Conservation (phyloP, 805 yeast species). For the Lipomyces orientalis region DNA sequence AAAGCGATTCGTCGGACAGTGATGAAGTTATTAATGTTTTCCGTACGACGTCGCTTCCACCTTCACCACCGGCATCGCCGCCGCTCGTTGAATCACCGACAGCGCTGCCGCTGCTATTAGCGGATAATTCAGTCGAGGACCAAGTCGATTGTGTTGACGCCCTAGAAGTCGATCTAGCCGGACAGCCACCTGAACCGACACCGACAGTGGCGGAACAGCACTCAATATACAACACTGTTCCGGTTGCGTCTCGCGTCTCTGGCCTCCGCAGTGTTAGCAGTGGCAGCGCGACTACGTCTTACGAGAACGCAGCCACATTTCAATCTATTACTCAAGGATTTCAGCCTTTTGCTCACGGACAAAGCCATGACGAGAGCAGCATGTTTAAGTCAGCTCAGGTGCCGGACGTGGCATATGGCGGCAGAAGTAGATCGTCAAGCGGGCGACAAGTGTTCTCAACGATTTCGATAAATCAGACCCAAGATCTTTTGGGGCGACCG, state of each 20-base stretch:
- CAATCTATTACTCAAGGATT: neutral
- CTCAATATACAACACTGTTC: neutral
- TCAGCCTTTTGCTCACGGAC: neutral
- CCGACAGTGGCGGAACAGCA: neutral
- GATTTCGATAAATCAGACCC: neutral
- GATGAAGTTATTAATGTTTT: neutral
- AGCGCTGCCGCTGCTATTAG: neutral
- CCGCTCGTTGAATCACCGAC: neutral
- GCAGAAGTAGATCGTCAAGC: neutral
- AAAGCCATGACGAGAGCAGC: neutral
- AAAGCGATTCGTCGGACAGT: conserved; percentile 1
- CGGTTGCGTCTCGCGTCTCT: neutral
- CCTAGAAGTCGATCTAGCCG: neutral
- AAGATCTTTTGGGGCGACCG: neutral
- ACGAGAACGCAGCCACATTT: neutral
- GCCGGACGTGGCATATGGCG: neutral
- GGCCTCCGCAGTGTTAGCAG: neutral
- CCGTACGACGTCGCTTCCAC: neutral
- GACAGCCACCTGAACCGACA: neutral
- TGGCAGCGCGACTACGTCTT: neutral
- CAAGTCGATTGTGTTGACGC: neutral
- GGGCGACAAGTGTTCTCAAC: conserved; percentile 7
- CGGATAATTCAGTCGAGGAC: neutral
- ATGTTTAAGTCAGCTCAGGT: neutral
- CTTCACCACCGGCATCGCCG: neutral